Percentiles rank a stretch among this genome's conserved stretches.
phyloP scores from a whole-genome alignment of 1,284 basidiomycete genomes.

The Cryptococcus maquisensis region DNA sequence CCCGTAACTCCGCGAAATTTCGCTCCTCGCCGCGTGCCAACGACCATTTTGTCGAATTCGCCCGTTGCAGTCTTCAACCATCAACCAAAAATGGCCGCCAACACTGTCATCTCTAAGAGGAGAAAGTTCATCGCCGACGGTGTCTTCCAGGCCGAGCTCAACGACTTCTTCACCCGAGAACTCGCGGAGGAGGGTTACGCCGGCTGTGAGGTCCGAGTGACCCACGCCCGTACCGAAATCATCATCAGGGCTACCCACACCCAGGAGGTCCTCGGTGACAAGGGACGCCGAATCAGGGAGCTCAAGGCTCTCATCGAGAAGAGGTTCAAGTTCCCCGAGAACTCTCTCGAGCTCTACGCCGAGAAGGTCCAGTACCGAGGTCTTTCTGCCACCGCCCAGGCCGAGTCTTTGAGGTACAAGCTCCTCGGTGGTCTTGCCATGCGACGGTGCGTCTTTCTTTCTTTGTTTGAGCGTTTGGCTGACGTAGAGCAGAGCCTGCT shows the following conservation, averaged over 20 bases:
- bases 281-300: slow-evolving; percentile 98
- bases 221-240: slow-evolving; percentile 99
- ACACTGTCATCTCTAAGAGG: slow-evolving; percentile 84
- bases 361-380: slow-evolving; percentile 99
- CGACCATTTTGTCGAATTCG: slow-evolving; percentile 9
- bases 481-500: slow-evolving; percentile 74
- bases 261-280: slow-evolving; percentile 99
- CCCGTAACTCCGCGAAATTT: neutral
- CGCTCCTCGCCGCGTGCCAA: neutral
- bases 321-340: slow-evolving; percentile 99
- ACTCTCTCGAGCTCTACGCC: slow-evolving; percentile 97
- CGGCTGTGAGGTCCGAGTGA: slow-evolving; percentile 99
- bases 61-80: neutral
- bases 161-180: slow-evolving; percentile 98
- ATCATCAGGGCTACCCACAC: slow-evolving; percentile 99
- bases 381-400: slow-evolving; percentile 97
- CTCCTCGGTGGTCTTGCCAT: slow-evolving; percentile 99
- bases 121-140: slow-evolving; percentile 91
- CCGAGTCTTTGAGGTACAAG: slow-evolving; percentile 98
- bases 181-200: slow-evolving; percentile 99
- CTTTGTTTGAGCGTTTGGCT: neutral
- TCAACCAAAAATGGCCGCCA: slow-evolving; percentile 30
- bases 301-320: slow-evolving; percentile 98
- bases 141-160: slow-evolving; percentile 78
- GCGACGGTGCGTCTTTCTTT: slow-evolving; percentile 64